These are phyloP conservation scores for Perkinsus olseni DNA, from an alignment of 169 alveolate genomes.

Conservation along the genomic window DNA sequence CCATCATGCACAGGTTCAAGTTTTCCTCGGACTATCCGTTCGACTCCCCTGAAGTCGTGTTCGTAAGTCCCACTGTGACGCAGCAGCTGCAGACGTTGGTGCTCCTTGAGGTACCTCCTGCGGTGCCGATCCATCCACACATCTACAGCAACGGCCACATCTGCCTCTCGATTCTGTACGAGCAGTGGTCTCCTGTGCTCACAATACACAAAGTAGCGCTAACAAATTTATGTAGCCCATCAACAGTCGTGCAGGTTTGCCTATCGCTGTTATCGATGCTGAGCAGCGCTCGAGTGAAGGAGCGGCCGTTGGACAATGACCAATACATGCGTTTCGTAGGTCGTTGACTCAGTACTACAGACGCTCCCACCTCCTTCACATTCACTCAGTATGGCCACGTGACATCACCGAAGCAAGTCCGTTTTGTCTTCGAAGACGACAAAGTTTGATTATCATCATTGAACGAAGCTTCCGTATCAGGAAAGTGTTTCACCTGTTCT, in stretches of 20 bases:
- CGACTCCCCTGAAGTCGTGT: conserved; percentile 81
- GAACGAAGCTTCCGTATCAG: too few relatives aligned
- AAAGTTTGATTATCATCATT: background rate
- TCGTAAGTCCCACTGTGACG: conserved; percentile 46
- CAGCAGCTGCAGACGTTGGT: conserved; percentile 1
- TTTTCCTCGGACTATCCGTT: conserved; percentile 36
- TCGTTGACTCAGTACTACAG: background rate
- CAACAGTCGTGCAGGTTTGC: background rate
- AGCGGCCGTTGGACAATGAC: background rate
- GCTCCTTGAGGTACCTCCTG: background rate
- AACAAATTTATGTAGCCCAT: conserved; percentile 18
- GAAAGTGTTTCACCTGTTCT: too few relatives aligned
- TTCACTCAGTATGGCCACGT: background rate
- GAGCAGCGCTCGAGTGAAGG: background rate
- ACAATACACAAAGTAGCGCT: conserved; percentile 29
- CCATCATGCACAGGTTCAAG: conserved; percentile 1
- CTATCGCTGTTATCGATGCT: background rate
- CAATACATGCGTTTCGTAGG: background rate
- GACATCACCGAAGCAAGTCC: background rate
- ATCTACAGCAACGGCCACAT: conserved; percentile 83
- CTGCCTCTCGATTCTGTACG: conserved; percentile 68
- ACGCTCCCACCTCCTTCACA: background rate
- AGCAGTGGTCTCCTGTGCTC: conserved; percentile 38
- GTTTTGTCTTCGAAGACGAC: background rate
- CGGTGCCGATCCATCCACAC: conserved; percentile 74